phyloP scores from a whole-genome alignment of 2,329 filamentous ascomycete genomes.

The Diaporthe sp. region DNA sequence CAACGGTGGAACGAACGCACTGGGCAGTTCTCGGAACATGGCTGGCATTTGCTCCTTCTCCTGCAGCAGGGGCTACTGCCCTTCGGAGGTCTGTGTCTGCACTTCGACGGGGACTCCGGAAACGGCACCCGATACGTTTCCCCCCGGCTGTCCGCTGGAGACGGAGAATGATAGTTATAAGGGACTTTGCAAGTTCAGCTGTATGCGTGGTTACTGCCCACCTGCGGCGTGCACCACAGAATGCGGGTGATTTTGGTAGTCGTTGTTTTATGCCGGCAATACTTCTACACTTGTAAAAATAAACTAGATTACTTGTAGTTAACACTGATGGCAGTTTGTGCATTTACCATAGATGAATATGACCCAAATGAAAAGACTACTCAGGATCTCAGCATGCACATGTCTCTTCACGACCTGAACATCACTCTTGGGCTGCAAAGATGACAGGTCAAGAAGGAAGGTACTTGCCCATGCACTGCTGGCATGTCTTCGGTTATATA shows the following conservation, averaged over 20 bases:
- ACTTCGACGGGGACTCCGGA: constrained; percentile 33
- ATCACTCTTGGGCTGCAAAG: not conserved
- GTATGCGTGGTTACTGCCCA: constrained; percentile 58
- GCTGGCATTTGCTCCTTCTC: constrained; percentile 37
- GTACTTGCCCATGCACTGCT: not conserved
- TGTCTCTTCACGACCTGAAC: too few relatives aligned
- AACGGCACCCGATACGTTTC: constrained; percentile 39
- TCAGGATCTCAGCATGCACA: not conserved
- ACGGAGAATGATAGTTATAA: constrained; percentile 50
- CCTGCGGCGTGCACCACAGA: constrained; percentile 42
- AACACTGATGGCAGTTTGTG: not conserved
- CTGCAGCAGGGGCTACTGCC: constrained; percentile 38
- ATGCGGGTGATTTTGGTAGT: not conserved
- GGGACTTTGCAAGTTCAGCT: constrained; percentile 58
- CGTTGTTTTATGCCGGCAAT: not conserved
- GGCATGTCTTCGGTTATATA: not conserved
- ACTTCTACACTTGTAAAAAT: not conserved
- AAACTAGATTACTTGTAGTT: not conserved
- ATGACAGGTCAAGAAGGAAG: too few relatives aligned
- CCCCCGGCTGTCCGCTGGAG: constrained; percentile 46
- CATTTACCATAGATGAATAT: not conserved
- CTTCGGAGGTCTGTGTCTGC: constrained; percentile 36
- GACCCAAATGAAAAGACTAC: too few relatives aligned
- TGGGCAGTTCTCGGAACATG: constrained; percentile 34
- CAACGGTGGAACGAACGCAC: constrained; percentile 35